These are phyloP conservation scores for Mentha longifolia DNA, from an alignment of 257 asterid genomes.

Conservation along the genomic window DNA sequence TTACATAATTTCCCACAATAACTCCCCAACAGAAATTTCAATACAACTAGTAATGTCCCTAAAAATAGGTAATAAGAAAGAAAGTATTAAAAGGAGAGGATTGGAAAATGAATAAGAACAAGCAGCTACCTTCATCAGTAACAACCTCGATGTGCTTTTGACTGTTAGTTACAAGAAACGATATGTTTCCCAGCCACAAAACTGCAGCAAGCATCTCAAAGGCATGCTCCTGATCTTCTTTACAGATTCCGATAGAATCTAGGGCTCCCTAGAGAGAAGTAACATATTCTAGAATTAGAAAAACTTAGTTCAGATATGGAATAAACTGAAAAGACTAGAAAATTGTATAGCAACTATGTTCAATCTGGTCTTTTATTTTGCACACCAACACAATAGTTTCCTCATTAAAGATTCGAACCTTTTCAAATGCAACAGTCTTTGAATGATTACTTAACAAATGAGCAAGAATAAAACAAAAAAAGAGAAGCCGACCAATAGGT, in stretches of 20 bases:
- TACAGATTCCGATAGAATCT: constrained; percentile 58
- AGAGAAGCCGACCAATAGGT: background rate
- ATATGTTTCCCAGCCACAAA: constrained; percentile 95
- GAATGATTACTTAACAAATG: background rate
- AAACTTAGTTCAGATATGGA: constrained; percentile 16
- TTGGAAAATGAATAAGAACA: constrained; percentile 28
- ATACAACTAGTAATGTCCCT: background rate
- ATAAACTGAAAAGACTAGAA: constrained; percentile 19
- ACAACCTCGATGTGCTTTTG: constrained; percentile 83
- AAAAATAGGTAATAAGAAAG: background rate
- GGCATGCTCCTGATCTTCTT: constrained; percentile 75
- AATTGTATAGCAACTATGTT: constrained; percentile 26
- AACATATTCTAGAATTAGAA: constrained; percentile 25
- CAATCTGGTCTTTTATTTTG: constrained; percentile 5
- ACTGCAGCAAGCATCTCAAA: constrained; percentile 94
- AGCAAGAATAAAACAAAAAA: background rate
- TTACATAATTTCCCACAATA: background rate
- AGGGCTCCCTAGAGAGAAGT: constrained; percentile 68
- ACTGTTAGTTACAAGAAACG: constrained; percentile 66
- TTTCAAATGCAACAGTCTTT: constrained; percentile 1
- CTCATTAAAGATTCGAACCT: constrained; percentile 9
- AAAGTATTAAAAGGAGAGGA: constrained; percentile 17
- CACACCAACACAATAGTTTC: constrained; percentile 28
- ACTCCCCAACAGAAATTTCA: constrained; percentile 7
- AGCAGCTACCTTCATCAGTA: constrained; percentile 76